Conservation (phyloP, 352 stramenopile species). For the Phytophthora chlamydospora region DNA sequence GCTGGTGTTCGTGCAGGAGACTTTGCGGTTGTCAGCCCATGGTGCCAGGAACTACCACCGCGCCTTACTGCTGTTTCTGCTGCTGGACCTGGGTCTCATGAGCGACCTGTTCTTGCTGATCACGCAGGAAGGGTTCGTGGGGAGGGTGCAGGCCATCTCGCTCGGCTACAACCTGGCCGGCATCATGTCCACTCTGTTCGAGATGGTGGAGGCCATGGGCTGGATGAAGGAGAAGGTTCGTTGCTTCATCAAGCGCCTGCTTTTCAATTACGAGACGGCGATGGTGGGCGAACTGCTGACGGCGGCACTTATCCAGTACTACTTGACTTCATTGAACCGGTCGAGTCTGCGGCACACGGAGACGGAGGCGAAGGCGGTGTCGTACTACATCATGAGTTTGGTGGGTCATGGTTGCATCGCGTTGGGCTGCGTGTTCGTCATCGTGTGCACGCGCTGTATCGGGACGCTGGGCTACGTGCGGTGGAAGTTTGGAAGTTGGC, state of each 20-base stretch:
- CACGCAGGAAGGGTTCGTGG: constrained; percentile 17
- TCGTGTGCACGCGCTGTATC: constrained; percentile 6
- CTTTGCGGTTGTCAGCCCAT: constrained; percentile 7
- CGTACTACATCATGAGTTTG: constrained; percentile 28
- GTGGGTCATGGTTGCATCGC: constrained; percentile 20
- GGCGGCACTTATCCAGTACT: constrained; percentile 20
- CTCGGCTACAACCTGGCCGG: constrained; percentile 27
- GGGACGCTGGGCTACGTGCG: constrained; percentile 5
- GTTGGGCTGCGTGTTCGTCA: constrained; percentile 11
- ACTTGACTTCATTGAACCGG: constrained; percentile 19
- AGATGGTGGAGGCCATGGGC: constrained; percentile 20
- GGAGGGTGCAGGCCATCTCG: constrained; percentile 21
- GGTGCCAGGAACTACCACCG: constrained; percentile 22
- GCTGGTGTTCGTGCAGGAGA: constrained; percentile 13
- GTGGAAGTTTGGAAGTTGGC: constrained; percentile 9
- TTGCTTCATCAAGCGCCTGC: constrained; percentile 12
- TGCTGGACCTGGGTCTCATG: constrained; percentile 28
- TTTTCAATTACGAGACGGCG: constrained; percentile 26
- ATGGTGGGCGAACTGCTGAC: constrained; percentile 22
- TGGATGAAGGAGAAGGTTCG: constrained; percentile 14
- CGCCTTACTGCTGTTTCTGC: constrained; percentile 6
- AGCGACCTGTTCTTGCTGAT: constrained; percentile 28
- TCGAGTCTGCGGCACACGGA: constrained; percentile 20
- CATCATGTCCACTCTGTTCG: constrained; percentile 26
- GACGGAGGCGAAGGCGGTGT: constrained; percentile 1